phyloP scores from a whole-genome alignment of 176 grass and related monocot species.

The Triticum urartu region DNA sequence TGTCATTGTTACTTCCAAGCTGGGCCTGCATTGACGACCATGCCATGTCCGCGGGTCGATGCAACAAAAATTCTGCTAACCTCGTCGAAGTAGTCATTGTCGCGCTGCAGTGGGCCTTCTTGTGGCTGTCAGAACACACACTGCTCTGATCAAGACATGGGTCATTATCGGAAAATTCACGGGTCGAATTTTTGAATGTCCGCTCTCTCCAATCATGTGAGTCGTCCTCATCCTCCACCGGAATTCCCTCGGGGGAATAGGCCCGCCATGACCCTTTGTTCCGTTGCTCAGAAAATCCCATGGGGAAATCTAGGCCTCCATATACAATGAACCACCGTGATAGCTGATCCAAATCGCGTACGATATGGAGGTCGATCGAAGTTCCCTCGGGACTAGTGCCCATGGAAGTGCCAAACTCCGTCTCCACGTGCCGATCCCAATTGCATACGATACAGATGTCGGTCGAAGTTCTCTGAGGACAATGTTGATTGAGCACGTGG shows the following conservation, averaged over 20 bases:
- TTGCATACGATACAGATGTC: no score
- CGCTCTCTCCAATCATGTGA: background rate
- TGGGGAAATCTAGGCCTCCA: background rate
- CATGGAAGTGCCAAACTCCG: no score
- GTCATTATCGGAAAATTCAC: background rate
- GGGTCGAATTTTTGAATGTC: background rate
- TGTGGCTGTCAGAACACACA: background rate
- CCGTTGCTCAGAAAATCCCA: background rate
- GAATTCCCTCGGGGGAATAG: background rate
- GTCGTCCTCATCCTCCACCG: background rate
- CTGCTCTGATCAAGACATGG: background rate
- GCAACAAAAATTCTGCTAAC: background rate
- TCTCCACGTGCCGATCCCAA: no score
- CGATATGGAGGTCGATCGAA: no score
- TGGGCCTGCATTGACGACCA: no score
- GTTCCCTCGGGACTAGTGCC: background rate
- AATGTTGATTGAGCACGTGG: background rate
- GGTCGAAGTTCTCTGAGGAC: background rate
- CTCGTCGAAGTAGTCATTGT: background rate
- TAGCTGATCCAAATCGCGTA: no score
- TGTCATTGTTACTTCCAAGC: no score
- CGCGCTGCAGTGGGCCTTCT: background rate
- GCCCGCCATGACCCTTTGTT: background rate
- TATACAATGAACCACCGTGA: background rate
- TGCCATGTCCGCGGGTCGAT: background rate